Evolutionary conservation across 2,329 filamentous ascomycete genomes (phyloP).

Genomic region (Chalaropsis thielavioides): DNA sequence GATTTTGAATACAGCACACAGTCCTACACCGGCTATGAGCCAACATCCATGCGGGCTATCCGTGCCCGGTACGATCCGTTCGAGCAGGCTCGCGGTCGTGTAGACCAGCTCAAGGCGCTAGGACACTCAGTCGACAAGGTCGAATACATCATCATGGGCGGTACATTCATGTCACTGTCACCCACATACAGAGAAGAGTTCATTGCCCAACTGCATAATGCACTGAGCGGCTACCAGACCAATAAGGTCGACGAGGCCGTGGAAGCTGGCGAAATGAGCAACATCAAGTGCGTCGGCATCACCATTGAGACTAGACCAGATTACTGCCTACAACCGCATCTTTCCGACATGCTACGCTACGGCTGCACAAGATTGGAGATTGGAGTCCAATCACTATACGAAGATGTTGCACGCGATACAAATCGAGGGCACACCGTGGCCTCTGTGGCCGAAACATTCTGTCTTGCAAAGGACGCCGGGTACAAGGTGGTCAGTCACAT

Average conservation of each 20-base stretch:
- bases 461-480: conserved; percentile 89
- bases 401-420: conserved; percentile 95
- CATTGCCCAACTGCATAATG: conserved; percentile 91
- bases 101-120: conserved; percentile 90
- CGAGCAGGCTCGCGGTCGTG: conserved; percentile 86
- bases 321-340: conserved; percentile 90
- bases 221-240: conserved; percentile 88
- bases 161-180: conserved; percentile 94
- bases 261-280: conserved; percentile 86
- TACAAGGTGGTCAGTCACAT: conserved; percentile 99
- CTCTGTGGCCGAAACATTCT: conserved; percentile 90
- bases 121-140: conserved; percentile 98
- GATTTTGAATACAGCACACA: conserved; percentile 99
- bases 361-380: conserved; percentile 90
- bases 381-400: conserved; percentile 91
- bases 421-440: conserved; percentile 95
- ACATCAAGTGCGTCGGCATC: conserved; percentile 93
- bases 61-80: conserved; percentile 94
- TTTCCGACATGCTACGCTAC: conserved; percentile 93
- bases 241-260: conserved; percentile 92
- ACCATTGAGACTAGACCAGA: conserved; percentile 96
- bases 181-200: conserved; percentile 84
- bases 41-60: conserved; percentile 96
- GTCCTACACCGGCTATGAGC: conserved; percentile 96
- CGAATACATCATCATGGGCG: conserved; percentile 99